Evolutionary conservation across 371 early-diverging fungal species (phyloP).

Genomic region (Apophysomyces trapeziformis): DNA sequence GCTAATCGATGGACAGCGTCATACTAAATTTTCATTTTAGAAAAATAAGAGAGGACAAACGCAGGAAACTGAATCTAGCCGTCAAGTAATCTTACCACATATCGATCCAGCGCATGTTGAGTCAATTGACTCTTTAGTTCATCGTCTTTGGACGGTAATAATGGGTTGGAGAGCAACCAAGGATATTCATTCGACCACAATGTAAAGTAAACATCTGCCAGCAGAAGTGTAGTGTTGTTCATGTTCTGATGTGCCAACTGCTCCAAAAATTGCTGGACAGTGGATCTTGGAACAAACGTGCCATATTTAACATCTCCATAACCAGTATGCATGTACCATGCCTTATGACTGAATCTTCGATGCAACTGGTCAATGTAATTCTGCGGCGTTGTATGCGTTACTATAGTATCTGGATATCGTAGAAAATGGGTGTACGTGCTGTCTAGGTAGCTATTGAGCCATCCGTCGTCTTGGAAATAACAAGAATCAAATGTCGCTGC

Average conservation of each 20-base stretch:
- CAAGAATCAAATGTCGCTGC: slow-evolving; percentile 55
- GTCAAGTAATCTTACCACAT: slow-evolving; percentile 19
- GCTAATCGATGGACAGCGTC: slow-evolving; percentile 32
- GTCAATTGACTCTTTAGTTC: slow-evolving; percentile 17
- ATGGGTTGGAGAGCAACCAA: slow-evolving; percentile 61
- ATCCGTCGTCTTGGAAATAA: slow-evolving; percentile 69
- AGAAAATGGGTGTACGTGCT: slow-evolving; percentile 63
- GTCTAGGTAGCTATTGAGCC: slow-evolving; percentile 65
- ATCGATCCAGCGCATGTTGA: slow-evolving; percentile 16
- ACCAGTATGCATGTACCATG: slow-evolving; percentile 57
- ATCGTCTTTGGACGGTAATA: slow-evolving; percentile 19
- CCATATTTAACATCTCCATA: slow-evolving; percentile 68
- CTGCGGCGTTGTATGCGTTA: slow-evolving; percentile 55
- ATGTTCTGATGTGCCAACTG: slow-evolving; percentile 43
- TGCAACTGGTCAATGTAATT: slow-evolving; percentile 57
- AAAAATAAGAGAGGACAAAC: neutral
- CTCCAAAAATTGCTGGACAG: slow-evolving; percentile 51
- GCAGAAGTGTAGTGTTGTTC: slow-evolving; percentile 38
- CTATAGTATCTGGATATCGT: slow-evolving; percentile 51
- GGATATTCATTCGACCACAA: slow-evolving; percentile 68
- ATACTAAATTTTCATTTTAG: slow-evolving; percentile 22
- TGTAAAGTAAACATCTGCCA: slow-evolving; percentile 59
- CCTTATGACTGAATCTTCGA: slow-evolving; percentile 56
- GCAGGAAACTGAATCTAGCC: too few species aligned
- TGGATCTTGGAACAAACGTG: slow-evolving; percentile 52